These are phyloP conservation scores for Cryptococcus sp. DNA, from an alignment of 1,284 basidiomycete species.

Conservation along the genomic window DNA sequence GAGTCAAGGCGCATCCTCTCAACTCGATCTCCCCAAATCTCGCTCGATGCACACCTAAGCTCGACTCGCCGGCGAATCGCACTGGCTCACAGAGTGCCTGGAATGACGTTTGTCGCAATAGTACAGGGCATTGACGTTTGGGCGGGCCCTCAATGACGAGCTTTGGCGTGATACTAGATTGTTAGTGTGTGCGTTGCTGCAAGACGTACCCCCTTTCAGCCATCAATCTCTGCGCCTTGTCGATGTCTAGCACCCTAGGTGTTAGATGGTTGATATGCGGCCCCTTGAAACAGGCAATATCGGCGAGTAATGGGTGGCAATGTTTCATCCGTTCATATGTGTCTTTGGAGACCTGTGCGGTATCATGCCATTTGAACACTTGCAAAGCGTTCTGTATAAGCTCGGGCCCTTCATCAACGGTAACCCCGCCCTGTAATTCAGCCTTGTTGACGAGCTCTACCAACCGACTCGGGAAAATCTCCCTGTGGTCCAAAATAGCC, in stretches of 20 bases:
- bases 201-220: slow-evolving; percentile 34
- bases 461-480: slow-evolving; percentile 49
- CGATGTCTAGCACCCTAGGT: slow-evolving; percentile 54
- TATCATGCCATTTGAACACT: slow-evolving; percentile 54
- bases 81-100: slow-evolving; percentile 53
- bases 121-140: slow-evolving; percentile 44
- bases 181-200: not conserved
- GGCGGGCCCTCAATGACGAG: slow-evolving; percentile 54
- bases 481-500: slow-evolving; percentile 37
- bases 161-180: slow-evolving; percentile 51
- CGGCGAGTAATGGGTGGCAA: slow-evolving; percentile 51
- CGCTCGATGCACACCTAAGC: slow-evolving; percentile 48
- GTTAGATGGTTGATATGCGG: slow-evolving; percentile 57
- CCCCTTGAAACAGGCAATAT: slow-evolving; percentile 53
- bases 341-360: slow-evolving; percentile 41
- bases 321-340: slow-evolving; percentile 46
- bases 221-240: slow-evolving; percentile 53
- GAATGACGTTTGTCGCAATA: slow-evolving; percentile 54
- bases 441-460: slow-evolving; percentile 41
- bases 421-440: slow-evolving; percentile 41
- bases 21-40: slow-evolving; percentile 57
- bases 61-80: slow-evolving; percentile 34
- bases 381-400: slow-evolving; percentile 50
- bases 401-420: slow-evolving; percentile 24
- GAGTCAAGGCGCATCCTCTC: slow-evolving; percentile 52